phyloP scores from a whole-genome alignment of 345 rosid genomes.

The Kernera saxatilis region DNA sequence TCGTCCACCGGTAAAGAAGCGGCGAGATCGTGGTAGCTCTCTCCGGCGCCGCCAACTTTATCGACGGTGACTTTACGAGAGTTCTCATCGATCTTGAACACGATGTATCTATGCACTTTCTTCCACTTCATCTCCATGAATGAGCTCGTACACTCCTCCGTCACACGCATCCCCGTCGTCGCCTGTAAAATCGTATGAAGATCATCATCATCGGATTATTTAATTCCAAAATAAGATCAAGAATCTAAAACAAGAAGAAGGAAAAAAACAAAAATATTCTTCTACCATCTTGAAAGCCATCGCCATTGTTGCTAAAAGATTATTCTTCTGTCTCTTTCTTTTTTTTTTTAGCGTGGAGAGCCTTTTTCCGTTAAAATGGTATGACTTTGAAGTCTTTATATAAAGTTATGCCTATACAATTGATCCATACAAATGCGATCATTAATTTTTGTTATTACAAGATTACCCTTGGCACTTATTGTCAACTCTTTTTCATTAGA shows the following conservation, averaged over 20 bases:
- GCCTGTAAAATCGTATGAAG: slow-evolving; percentile 39
- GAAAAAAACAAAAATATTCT: not conserved
- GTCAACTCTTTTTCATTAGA: not conserved
- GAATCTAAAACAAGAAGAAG: not conserved
- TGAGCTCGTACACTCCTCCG: slow-evolving; percentile 82
- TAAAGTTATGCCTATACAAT: slow-evolving; percentile 23
- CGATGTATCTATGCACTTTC: slow-evolving; percentile 74
- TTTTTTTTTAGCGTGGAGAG: not conserved
- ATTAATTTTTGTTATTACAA: slow-evolving; percentile 31
- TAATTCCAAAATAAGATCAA: not conserved
- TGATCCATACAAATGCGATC: slow-evolving; percentile 37
- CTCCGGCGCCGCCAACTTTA: slow-evolving; percentile 85
- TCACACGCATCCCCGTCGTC: slow-evolving; percentile 86
- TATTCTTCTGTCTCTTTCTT: not conserved
- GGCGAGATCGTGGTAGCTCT: slow-evolving; percentile 68
- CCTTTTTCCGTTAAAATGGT: not conserved
- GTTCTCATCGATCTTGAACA: slow-evolving; percentile 93
- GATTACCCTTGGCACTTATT: not conserved
- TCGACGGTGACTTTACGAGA: slow-evolving; percentile 79
- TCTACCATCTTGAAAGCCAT: slow-evolving; percentile 98
- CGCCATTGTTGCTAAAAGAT: slow-evolving; percentile 56
- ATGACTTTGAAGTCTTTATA: slow-evolving; percentile 35
- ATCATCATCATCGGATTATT: not conserved
- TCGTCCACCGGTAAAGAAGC: slow-evolving; percentile 78
- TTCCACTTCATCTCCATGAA: slow-evolving; percentile 98